These are phyloP conservation scores for Quercus rubra DNA, from an alignment of 306 rosid genomes.

Conservation along the genomic window DNA sequence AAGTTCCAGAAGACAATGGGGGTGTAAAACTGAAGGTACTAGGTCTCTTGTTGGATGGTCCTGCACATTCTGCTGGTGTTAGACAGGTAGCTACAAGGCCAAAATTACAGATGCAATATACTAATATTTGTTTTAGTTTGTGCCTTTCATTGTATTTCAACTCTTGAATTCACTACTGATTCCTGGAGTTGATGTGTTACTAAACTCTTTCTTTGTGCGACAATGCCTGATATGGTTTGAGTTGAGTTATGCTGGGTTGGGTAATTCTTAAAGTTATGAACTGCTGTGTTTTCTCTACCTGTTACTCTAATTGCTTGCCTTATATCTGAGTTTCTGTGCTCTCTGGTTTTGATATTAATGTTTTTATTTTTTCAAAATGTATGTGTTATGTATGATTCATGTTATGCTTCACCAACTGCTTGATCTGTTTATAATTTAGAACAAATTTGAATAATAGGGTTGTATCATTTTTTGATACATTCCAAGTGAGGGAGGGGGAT, in stretches of 20 bases:
- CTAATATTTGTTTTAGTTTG: neutral
- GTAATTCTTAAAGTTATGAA: neutral
- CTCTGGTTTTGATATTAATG: neutral
- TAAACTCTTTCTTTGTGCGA: neutral
- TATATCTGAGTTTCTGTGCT: neutral
- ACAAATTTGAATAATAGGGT: no score
- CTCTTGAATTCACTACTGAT: neutral
- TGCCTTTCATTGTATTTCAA: neutral
- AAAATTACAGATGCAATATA: constrained; percentile 6
- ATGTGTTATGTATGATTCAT: neutral
- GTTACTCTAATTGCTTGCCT: neutral
- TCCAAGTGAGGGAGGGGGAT: no score
- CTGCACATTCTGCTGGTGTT: constrained; percentile 88
- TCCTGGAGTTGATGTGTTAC: constrained; percentile 5
- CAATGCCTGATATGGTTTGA: neutral
- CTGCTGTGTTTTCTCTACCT: neutral
- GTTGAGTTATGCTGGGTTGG: neutral
- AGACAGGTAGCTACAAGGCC: constrained; percentile 64
- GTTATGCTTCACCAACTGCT: neutral
- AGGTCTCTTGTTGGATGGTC: constrained; percentile 84
- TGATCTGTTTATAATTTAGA: neutral
- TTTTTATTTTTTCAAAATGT: neutral
- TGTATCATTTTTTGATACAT: no score
- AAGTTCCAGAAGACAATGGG: constrained; percentile 76
- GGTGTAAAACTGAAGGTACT: constrained; percentile 58